Evolutionary conservation across 306 rosid species (phyloP), one percentile per base, ranked within the genome.

Genomic region (Quercus glauca): DNA sequence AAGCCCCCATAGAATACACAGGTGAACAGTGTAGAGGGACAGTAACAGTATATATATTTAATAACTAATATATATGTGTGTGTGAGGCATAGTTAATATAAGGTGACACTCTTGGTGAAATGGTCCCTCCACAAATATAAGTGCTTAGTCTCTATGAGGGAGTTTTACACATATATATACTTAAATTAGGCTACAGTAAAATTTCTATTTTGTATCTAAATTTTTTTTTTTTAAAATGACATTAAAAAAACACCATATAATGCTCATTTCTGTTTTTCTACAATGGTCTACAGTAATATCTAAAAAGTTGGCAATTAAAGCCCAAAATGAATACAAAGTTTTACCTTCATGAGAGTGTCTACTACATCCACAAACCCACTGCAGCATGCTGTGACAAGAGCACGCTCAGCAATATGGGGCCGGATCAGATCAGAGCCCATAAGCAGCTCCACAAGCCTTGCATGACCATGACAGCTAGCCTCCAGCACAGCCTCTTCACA

Each of bases 401-500:
- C 99, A 79, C 88, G 99, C 63, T 90, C 89, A 17, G 92, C 89
- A 79, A 92, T 45, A 77, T 82, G 91, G 78, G 95, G 95, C 78
- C 97, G 84, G 83, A 94, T 83, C 80, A 94, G 83, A 80, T 94
- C 99, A 55, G 97, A 89, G 84, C 90, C 86, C 95, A 94, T 92
- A 74, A 94, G 95, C 80, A 90, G 81, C 82, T 92, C 92, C 4
- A 79, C 90, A 78, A 77, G 71, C 81, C 80, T 84, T 55, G 95
- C 97, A 71, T 82, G 90, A 61, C 97, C 97, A 73, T 92, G 97
- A 83, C 82, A 91, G 79, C 97, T 92, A 61, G 97, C 93, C 90
- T 91, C 97, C 69, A 92, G 21, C 71, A 94, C 89, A 77, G 99
- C 99, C 80, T 94, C 99, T 83, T 94, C 99, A 79, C 97, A 94